phyloP scores from a whole-genome alignment of 2,329 filamentous ascomycete species.

The Aspergillus transmontanensis region DNA sequence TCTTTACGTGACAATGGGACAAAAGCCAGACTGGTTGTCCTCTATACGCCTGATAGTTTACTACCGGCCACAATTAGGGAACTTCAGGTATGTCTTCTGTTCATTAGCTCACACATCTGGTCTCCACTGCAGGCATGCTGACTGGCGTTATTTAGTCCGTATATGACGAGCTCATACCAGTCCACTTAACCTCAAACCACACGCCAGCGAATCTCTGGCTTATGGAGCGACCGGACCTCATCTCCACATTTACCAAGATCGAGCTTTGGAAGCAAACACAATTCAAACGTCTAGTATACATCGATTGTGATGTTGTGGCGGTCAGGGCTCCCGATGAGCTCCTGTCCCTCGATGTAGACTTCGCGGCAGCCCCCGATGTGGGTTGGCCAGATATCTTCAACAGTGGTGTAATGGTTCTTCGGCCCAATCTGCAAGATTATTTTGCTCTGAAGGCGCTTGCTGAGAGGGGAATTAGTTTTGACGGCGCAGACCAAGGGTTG shows the following conservation, averaged over 20 bases:
- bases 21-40: slow-evolving; percentile 78
- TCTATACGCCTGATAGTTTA: slow-evolving; percentile 80
- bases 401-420: slow-evolving; percentile 92
- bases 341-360: slow-evolving; percentile 65
- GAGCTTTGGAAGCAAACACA: slow-evolving; percentile 88
- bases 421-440: slow-evolving; percentile 84
- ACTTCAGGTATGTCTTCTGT: slow-evolving; percentile 62
- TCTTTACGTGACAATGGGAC: slow-evolving; percentile 90
- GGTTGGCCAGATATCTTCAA: slow-evolving; percentile 99
- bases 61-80: slow-evolving; percentile 74
- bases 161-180: slow-evolving; percentile 87
- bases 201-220: slow-evolving; percentile 81
- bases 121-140: slow-evolving; percentile 13
- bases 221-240: slow-evolving; percentile 88
- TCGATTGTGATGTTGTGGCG: slow-evolving; percentile 92
- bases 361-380: slow-evolving; percentile 84
- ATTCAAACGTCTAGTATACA: slow-evolving; percentile 89
- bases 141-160: slow-evolving; percentile 60
- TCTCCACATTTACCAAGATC: slow-evolving; percentile 96
- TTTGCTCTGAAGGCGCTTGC: slow-evolving; percentile 83
- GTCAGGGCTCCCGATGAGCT: slow-evolving; percentile 91
- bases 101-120: slow-evolving; percentile 8
- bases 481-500: slow-evolving; percentile 93
- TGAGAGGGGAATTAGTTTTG: slow-evolving; percentile 85
- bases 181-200: slow-evolving; percentile 75